phyloP scores from a whole-genome alignment of 2,329 filamentous ascomycete genomes.

The Dryadomyces quercivorus region DNA sequence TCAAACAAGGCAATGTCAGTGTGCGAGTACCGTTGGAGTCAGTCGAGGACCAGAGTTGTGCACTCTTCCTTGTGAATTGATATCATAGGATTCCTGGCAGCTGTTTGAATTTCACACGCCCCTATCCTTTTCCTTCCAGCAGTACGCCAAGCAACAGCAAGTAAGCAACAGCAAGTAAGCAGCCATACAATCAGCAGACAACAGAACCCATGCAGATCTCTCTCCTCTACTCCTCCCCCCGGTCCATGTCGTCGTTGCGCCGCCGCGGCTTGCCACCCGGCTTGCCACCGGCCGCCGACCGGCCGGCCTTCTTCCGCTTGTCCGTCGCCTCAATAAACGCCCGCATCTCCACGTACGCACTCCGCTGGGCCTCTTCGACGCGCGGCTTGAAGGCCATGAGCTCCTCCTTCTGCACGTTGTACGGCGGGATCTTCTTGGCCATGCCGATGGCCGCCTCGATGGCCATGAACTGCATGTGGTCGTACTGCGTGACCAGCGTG shows the following conservation, averaged over 20 bases:
- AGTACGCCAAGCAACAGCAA: no score
- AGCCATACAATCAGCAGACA: no score
- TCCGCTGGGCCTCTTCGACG: conserved; percentile 72
- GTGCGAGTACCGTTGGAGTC: no score
- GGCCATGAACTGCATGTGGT: conserved; percentile 65
- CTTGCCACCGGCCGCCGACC: conserved; percentile 19
- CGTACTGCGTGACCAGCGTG: conserved; percentile 76
- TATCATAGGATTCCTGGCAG: no score
- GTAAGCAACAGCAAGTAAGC: no score
- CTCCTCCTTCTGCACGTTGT: conserved; percentile 63
- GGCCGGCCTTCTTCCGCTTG: conserved; percentile 41
- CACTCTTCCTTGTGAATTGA: no score
- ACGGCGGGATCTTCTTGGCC: conserved; percentile 50
- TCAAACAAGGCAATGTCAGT: no score
- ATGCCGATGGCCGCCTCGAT: conserved; percentile 76
- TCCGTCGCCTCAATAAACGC: conserved; percentile 51
- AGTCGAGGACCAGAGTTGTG: no score
- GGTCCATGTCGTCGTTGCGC: conserved; percentile 54
- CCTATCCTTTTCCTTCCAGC: no score
- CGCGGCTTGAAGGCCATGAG: conserved; percentile 69
- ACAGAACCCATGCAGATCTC: no score
- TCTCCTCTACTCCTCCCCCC: conserved; percentile 44
- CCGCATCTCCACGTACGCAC: conserved; percentile 74
- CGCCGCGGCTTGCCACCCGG: not conserved
- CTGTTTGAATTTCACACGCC: no score